phyloP scores from a whole-genome alignment of 495 filamentous ascomycete species.

The Aspergillus wentii region DNA sequence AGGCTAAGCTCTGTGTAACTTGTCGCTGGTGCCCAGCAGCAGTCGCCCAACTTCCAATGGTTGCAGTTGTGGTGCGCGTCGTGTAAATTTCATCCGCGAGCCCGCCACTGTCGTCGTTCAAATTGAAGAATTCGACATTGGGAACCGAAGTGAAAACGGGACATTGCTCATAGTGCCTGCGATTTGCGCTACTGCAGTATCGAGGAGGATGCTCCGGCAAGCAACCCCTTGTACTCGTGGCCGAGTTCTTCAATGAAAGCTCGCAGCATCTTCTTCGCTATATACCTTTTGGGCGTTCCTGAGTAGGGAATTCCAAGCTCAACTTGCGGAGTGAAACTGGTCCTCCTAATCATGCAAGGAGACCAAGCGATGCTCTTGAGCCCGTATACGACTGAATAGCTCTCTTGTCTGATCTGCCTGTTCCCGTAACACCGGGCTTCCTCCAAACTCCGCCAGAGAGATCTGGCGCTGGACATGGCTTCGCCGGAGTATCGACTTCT shows the following conservation, averaged over 20 bases:
- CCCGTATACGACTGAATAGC: constrained; percentile 3
- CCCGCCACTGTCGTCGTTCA: too few relatives aligned
- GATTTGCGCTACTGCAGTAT: neutral
- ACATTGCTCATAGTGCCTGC: too few relatives aligned
- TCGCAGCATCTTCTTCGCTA: constrained; percentile 14
- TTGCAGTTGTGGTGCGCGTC: too few relatives aligned
- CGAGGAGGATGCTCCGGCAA: constrained; percentile 2
- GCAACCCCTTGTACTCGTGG: constrained; percentile 7
- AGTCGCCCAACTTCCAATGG: too few relatives aligned
- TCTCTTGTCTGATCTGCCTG: constrained; percentile 1
- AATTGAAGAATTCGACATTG: too few relatives aligned
- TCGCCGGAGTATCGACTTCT: constrained; percentile 1
- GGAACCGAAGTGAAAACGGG: too few relatives aligned
- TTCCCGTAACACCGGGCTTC: constrained; percentile 1
- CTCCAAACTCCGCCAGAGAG: constrained; percentile 9
- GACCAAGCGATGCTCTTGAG: neutral
- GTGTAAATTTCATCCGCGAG: too few relatives aligned
- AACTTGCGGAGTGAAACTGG: constrained; percentile 5
- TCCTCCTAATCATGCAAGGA: constrained; percentile 1
- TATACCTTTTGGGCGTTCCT: constrained; percentile 14
- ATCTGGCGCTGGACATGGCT: constrained; percentile 3
- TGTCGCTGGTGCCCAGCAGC: too few relatives aligned
- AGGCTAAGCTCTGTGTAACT: too few relatives aligned
- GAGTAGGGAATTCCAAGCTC: constrained; percentile 16
- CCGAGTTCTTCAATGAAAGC: constrained; percentile 16